Percentiles rank a stretch among this genome's conserved stretches.
phyloP scores from a whole-genome alignment of 1,284 basidiomycete genomes.

The Bjerkandera adusta region DNA sequence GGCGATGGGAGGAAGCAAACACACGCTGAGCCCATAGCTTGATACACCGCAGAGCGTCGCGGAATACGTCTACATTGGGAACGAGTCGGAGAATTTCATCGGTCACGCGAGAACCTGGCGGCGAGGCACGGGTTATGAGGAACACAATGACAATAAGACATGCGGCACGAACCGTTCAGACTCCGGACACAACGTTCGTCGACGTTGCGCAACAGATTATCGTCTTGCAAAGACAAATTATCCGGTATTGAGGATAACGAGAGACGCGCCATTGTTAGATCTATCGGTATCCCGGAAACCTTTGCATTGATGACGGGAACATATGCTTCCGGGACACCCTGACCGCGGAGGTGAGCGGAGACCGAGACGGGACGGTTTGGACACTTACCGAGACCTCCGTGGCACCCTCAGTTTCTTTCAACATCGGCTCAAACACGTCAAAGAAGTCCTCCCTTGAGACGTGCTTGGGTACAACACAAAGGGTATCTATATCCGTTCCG shows the following conservation, averaged over 20 bases:
- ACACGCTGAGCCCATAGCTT: slow-evolving; percentile 96
- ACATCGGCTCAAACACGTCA: slow-evolving; percentile 86
- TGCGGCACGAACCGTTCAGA: slow-evolving; percentile 71
- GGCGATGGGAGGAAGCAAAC: slow-evolving; percentile 30
- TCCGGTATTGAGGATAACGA: slow-evolving; percentile 87
- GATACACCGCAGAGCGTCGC: slow-evolving; percentile 93
- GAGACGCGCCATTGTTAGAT: slow-evolving; percentile 91
- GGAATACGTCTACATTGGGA: slow-evolving; percentile 92
- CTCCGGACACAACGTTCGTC: slow-evolving; percentile 95
- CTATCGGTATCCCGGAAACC: slow-evolving; percentile 91
- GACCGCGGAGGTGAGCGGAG: slow-evolving; percentile 13
- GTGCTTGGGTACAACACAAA: slow-evolving; percentile 97
- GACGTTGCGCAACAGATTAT: slow-evolving; percentile 88
- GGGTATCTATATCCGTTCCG: slow-evolving; percentile 97
- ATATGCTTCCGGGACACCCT: slow-evolving; percentile 96
- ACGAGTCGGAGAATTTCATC: slow-evolving; percentile 96
- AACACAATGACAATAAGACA: slow-evolving; percentile 15
- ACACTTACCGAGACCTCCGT: slow-evolving; percentile 85
- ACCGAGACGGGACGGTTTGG: slow-evolving; percentile 3
- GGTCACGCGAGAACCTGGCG: slow-evolving; percentile 87
- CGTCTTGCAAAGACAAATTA: slow-evolving; percentile 86
- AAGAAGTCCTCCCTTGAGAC: slow-evolving; percentile 97
- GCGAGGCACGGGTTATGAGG: slow-evolving; percentile 9
- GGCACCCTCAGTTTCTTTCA: slow-evolving; percentile 83
- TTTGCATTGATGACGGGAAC: slow-evolving; percentile 95